Percentiles rank a stretch among this genome's conserved stretches.
phyloP scores from a whole-genome alignment of 345 rosid genomes.

The Arabidopsis suecica region DNA sequence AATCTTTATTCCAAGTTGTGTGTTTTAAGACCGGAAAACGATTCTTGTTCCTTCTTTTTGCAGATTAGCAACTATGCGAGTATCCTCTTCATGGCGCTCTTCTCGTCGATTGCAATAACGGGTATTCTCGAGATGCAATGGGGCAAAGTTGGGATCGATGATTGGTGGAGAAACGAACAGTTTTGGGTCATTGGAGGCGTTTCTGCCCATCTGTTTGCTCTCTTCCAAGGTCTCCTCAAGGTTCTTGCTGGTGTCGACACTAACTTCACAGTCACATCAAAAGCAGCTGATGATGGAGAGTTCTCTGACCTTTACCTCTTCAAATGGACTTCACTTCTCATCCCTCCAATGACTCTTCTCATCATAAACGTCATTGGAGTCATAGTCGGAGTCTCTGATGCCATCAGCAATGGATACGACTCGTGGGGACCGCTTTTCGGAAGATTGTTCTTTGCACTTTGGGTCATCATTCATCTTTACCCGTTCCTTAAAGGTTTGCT shows the following conservation, averaged over 20 bases:
- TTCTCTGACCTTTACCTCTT: conserved; percentile 95
- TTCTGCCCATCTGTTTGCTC: conserved; percentile 95
- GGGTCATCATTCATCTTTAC: conserved; percentile 94
- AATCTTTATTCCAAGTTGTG: conserved; percentile 8
- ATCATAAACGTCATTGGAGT: conserved; percentile 88
- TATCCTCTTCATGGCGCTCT: conserved; percentile 82
- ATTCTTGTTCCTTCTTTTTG: conserved; percentile 21
- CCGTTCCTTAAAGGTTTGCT: conserved; percentile 99
- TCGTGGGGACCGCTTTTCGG: conserved; percentile 99
- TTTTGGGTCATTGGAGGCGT: conserved; percentile 99
- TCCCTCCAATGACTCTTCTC: conserved; percentile 89
- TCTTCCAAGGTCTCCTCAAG: conserved; percentile 93
- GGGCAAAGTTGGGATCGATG: conserved; percentile 96
- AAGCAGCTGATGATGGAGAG: conserved; percentile 92
- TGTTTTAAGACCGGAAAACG: not conserved
- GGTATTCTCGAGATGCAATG: conserved; percentile 98
- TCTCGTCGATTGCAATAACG: conserved; percentile 91
- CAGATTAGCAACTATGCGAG: conserved; percentile 99
- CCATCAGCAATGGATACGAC: conserved; percentile 96
- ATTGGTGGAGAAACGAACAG: conserved; percentile 99
- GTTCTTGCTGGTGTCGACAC: conserved; percentile 95
- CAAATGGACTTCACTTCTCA: conserved; percentile 93
- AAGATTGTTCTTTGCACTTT: conserved; percentile 85
- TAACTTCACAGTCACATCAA: conserved; percentile 92
- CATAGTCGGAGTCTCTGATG: conserved; percentile 90